Conservation (phyloP, 2,329 filamentous ascomycete genomes). For the Fusarium proliferatum region DNA sequence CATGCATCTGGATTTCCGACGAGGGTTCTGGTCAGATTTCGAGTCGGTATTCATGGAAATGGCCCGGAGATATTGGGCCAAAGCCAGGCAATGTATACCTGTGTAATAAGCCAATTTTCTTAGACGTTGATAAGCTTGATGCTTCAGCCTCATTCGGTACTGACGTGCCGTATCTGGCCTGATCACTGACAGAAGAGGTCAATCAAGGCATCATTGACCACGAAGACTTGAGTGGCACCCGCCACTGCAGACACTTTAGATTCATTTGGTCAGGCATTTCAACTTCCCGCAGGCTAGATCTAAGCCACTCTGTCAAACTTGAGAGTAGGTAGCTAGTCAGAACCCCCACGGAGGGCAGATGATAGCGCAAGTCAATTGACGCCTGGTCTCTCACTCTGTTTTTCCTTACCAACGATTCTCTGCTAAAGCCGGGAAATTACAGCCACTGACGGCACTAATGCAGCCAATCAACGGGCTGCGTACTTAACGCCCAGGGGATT, state of each 20-base stretch:
- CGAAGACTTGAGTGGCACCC: not conserved
- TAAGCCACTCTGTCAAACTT: not conserved
- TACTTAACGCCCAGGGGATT: not conserved
- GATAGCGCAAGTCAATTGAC: no score
- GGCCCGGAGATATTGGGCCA: no score
- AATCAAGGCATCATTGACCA: not conserved
- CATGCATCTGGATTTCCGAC: not conserved
- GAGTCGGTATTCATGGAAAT: not conserved
- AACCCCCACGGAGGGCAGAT: no score
- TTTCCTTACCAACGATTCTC: no score
- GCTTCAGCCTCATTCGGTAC: not conserved
- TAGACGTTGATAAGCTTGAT: not conserved
- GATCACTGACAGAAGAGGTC: not conserved
- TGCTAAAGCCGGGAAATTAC: not conserved
- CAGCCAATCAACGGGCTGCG: not conserved
- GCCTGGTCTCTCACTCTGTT: no score
- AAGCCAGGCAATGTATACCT: not conserved
- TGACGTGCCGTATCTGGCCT: not conserved
- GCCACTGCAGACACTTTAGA: not conserved
- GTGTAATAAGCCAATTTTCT: rapidly evolving
- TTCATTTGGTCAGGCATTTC: not conserved
- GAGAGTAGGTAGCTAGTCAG: no score
- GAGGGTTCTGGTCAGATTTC: no score
- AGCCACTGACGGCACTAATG: not conserved
- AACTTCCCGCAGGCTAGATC: not conserved